A percentile compares a stretch with the other conserved stretches of the same genome.
Evolutionary conservation across 139 green algal species (phyloP).

Genomic region (Closterium sp.): DNA sequence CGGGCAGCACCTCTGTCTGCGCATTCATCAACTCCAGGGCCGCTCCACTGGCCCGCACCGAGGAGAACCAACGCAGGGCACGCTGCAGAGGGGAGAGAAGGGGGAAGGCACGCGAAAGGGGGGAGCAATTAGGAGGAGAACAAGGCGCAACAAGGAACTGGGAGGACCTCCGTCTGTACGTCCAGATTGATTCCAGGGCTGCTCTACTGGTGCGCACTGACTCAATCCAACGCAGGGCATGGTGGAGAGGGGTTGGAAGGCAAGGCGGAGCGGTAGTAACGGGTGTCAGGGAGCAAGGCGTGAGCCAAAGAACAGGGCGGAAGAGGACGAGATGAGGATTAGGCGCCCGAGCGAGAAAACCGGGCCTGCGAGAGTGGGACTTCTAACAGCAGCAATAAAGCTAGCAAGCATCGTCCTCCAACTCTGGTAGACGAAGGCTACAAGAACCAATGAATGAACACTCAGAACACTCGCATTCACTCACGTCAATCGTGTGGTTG

Average conservation of each 20-base stretch:
- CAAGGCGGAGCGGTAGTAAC: too few relatives aligned
- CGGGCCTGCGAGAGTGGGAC: background rate
- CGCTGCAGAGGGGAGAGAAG: background rate
- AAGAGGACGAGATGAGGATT: background rate
- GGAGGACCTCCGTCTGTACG: too few relatives aligned
- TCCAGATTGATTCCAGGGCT: too few relatives aligned
- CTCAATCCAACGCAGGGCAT: too few relatives aligned
- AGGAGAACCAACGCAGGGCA: background rate
- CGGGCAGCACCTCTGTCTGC: background rate
- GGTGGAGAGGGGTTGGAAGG: background rate
- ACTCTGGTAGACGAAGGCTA: background rate
- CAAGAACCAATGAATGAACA: background rate
- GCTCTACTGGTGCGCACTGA: too few relatives aligned
- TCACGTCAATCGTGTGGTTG: background rate
- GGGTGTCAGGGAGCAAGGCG: too few relatives aligned
- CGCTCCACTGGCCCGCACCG: background rate
- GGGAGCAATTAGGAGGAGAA: background rate
- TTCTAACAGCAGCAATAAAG: background rate
- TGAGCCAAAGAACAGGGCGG: too few relatives aligned
- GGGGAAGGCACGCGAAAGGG: background rate
- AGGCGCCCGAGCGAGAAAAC: background rate
- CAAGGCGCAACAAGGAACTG: background rate
- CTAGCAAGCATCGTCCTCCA: background rate
- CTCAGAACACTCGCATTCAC: background rate
- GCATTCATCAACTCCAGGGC: conserved; percentile 1